These are phyloP conservation scores for Amaranthus cruentus DNA, from an alignment of 148 eudicot genomes.

Conservation along the genomic window DNA sequence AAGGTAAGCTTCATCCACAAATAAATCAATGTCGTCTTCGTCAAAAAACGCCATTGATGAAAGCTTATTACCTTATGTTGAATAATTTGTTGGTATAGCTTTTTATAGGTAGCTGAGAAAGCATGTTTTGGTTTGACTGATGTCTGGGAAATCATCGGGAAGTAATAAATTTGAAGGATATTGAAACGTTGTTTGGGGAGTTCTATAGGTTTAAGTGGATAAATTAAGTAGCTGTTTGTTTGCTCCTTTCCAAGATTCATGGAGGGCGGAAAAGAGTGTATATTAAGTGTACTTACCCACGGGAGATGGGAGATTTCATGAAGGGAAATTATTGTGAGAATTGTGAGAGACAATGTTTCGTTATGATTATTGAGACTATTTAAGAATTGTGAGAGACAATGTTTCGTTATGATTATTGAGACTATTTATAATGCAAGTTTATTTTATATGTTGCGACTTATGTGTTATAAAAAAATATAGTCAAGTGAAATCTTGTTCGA, in stretches of 20 bases:
- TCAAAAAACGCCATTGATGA: conserved; percentile 17
- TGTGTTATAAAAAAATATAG: too few species aligned
- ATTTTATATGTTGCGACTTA: too few species aligned
- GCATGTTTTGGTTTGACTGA: background rate
- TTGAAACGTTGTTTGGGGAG: background rate
- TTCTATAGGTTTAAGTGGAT: background rate
- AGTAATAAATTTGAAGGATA: background rate
- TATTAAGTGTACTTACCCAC: too few species aligned
- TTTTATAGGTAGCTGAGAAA: background rate
- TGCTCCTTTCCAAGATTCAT: background rate
- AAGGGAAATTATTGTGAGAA: too few species aligned
- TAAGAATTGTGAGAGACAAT: too few species aligned
- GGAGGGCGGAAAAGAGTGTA: background rate
- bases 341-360: too few species aligned
- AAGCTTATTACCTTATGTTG: too few species aligned
- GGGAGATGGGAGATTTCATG: too few species aligned
- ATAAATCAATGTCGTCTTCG: conserved; percentile 13
- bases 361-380: too few species aligned
- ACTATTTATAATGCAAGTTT: too few species aligned
- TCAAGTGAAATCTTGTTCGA: too few species aligned
- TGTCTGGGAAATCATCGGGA: background rate
- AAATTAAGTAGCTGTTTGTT: background rate
- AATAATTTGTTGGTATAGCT: background rate
- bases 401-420: too few species aligned
- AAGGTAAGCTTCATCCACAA: conserved; percentile 44